Evolutionary conservation across 345 rosid genomes (phyloP), one percentile per base, ranked within the genome.

Genomic region (Acer saccharum): DNA sequence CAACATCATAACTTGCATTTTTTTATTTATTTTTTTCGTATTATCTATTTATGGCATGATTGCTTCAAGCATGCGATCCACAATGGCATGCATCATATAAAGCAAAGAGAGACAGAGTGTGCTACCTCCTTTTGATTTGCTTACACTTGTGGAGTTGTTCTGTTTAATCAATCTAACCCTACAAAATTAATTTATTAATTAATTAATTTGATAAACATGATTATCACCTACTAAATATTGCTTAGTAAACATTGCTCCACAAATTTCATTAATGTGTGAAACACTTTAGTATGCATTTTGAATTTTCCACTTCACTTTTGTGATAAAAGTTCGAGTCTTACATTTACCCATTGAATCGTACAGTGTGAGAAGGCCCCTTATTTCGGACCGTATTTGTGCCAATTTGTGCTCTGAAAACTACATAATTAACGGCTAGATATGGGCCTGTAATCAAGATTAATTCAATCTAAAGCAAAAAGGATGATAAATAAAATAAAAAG

Each of bases 371-470:
- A 35, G 39, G 3, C 6, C 39, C 39, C 6, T 4, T 35, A 35
- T 4, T 35, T 35, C 39, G 39, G 6, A 35, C 39, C 0, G 6
- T 35, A 4, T 35, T 4, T 35, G 6, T 35, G 35, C 60, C 77
- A 55, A 9, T 62, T 52, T 60, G 27, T 60, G 23, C 4, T 60
- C 16, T 46, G 2, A 0, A 46, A 17, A 69, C 7, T 14, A 23
- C 69, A 43, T 16, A 39, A 76, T 76, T 55, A 11, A 55, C 65
- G 65, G 39, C 78, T 6, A 3, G 25, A 55, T 20, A 65, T 50
- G 52, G 78, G 52, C 71, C 64, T 32, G 2, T 6, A 65, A 65
- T 66, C 52, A 35, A 67, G 65, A 76, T 39, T 10, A 57, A 27
- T 54, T 10, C 6, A 39, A 50, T 41, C 78, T 69, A n/a, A 65